Conservation (phyloP, 768 basidiomycete species). For the Epithele typhae region DNA sequence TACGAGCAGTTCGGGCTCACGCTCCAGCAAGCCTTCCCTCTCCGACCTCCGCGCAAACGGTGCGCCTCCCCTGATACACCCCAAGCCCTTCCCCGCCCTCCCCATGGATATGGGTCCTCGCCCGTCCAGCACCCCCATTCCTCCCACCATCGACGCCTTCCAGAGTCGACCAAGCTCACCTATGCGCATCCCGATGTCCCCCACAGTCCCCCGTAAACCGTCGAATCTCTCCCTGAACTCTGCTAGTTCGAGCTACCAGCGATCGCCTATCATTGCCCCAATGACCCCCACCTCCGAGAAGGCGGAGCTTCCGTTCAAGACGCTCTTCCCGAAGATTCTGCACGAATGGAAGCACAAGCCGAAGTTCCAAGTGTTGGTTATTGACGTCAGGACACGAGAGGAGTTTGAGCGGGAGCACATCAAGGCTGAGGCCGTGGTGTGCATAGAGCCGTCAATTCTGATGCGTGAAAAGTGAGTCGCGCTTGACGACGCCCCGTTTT, state of each 20-base stretch:
- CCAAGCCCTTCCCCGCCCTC: slow-evolving; percentile 36
- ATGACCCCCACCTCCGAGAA: slow-evolving; percentile 28
- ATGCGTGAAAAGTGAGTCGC: slow-evolving; percentile 58
- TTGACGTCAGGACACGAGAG: slow-evolving; percentile 78
- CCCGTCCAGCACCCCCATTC: slow-evolving; percentile 68
- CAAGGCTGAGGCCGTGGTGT: slow-evolving; percentile 62
- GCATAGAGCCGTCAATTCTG: slow-evolving; percentile 80
- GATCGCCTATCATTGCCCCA: slow-evolving; percentile 28
- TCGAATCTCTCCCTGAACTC: slow-evolving; percentile 34
- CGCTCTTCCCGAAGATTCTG: slow-evolving; percentile 58
- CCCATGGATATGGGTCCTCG: slow-evolving; percentile 47
- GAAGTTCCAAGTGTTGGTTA: slow-evolving; percentile 58
- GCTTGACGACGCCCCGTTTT: background rate
- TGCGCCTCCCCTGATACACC: slow-evolving; percentile 12
- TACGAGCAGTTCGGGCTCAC: slow-evolving; percentile 22
- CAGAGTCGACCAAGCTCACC: slow-evolving; percentile 59
- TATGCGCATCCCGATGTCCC: slow-evolving; percentile 27
- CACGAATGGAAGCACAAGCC: slow-evolving; percentile 49
- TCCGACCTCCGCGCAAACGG: slow-evolving; percentile 12
- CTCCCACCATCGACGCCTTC: slow-evolving; percentile 51
- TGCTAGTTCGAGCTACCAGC: slow-evolving; percentile 26
- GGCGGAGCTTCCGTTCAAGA: slow-evolving; percentile 52
- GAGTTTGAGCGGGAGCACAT: slow-evolving; percentile 78
- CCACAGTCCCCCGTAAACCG: slow-evolving; percentile 40
- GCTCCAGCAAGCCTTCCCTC: slow-evolving; percentile 10